A percentile compares a stretch with the other conserved stretches of the same genome.
These are phyloP conservation scores for Candida berthetii DNA, from an alignment of 805 yeast species.

Conservation along the genomic window DNA sequence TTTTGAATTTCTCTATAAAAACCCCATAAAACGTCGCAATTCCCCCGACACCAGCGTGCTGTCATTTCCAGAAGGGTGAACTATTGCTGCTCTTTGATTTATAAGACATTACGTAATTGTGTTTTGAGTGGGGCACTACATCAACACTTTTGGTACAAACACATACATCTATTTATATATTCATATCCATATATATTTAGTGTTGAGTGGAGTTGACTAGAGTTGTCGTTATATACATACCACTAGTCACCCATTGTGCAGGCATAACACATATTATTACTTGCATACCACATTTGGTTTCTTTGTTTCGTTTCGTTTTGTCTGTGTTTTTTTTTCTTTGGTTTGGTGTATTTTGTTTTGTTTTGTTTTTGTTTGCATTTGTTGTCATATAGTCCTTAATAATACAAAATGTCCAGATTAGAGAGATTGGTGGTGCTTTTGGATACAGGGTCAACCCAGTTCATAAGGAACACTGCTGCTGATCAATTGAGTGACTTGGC, in stretches of 20 bases:
- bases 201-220: too few relatives aligned
- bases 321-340: too few relatives aligned
- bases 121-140: not conserved
- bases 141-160: not conserved
- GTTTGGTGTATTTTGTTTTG: not conserved
- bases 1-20: not conserved
- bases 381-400: not conserved
- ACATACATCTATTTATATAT: too few relatives aligned
- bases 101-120: not conserved
- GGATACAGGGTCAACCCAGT: slow-evolving; percentile 93
- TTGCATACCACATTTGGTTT: too few relatives aligned
- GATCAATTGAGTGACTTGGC: slow-evolving; percentile 95
- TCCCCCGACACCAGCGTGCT: not conserved
- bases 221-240: too few relatives aligned
- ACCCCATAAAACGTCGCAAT: not conserved
- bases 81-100: not conserved
- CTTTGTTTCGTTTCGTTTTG: not conserved
- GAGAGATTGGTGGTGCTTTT: slow-evolving; percentile 43
- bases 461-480: slow-evolving; percentile 93
- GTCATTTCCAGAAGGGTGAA: not conserved
- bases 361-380: not conserved
- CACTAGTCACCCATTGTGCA: too few relatives aligned
- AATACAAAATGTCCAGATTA: slow-evolving; percentile 27
- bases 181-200: too few relatives aligned
- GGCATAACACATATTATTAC: too few relatives aligned